Base-by-base conservation (phyloP, 2,329 filamentous ascomycete genomes). In the Nannizziopsis arthrosporioides region DNA sequence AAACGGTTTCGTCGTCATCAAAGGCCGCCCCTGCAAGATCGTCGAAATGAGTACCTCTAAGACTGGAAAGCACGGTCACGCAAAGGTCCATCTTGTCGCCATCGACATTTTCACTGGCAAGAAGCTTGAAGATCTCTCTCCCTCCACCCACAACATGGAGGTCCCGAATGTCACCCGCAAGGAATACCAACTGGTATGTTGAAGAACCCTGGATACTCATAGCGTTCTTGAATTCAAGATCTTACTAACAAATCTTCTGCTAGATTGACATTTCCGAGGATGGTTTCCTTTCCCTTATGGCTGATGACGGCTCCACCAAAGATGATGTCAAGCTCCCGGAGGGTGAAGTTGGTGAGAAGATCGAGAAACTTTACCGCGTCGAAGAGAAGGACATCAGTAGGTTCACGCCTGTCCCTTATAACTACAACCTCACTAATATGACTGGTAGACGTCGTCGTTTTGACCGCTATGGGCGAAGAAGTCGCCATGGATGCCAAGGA, bases 41-140 rank as follows among this genome's bases (percentile, higher is more conserved):
- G 86, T 96, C 73, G 92, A 98, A 69, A 98, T 98, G 93, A 94
- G 88, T 62, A 98, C 92, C 77, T 98, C 92, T 73, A 98, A 98
- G 89, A 98, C 92, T 61, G 92, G 92, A 76, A 98, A 98, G 87
- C 92, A 98, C 85, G 92, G 92, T 73, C 93, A 98, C 85, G 92
- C 92, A 76, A 98, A 98, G 84, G 92, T 98, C 71, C 90, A 98
- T 76, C 77, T 98, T 64, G 84, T 95, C 66, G 92, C 88, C 68
- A 81, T 93, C 71, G 92, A 98, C 72, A 96, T 98, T 78, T 98
- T 98, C 84, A 98, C 89, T 59, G 79, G 79, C 81, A 98, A 95
- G 86, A 98, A 98, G 83, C 80, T 94, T 60, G 92, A 98, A 78
- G 93, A 98, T 77, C 82, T 98, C 56, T 95, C 83, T 73, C 92